Evolutionary conservation across 768 basidiomycete species (phyloP), one percentile per base, ranked within the genome.

Genomic region (Serendipita sp.): DNA sequence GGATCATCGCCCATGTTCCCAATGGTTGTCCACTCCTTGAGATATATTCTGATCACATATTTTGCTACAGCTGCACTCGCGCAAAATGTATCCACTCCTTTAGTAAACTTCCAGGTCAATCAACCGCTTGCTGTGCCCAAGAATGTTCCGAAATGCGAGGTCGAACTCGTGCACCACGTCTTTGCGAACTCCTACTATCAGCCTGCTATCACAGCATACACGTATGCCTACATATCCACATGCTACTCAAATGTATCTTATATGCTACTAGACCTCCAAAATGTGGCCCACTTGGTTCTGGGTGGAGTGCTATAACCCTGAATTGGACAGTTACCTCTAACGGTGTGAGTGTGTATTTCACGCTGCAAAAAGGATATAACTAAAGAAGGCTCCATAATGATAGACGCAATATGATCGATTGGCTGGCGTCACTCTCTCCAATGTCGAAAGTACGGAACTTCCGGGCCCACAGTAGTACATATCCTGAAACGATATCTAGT

Each of bases 301-400:
- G n/a, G 3, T 90, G 88, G 88, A 80, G 84, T 4, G 86, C 81
- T 0, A 77, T 90, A 33, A 85, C 81, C 7, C 74, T 89, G 38
- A 88, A 88, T 69, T 82, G 88, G 66, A 88, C 88, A 0, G 85
- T 84, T 20, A 84, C 85, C 2, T 83, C 81, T 62, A 89, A 87
- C 61, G 88, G 88, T 26, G 68, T 66, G 44, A 20, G 68, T 64
- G 2, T 34, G 17, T 42, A 7, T 38, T 30, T 22, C 22, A n/a
- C 38, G 20, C n/a, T 45, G 24, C 26, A 58, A 17, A 43, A 44
- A 60, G 4, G 14, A 22, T n/a, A 16, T 64, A 3, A 58, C 61
- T n/a, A 26, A 34, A 22, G 62, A 30, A 7, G n/a, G 45, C 26
- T 28, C 44, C 3, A 26, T 43, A 16, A 30, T 22, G 38, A 38